These are phyloP conservation scores for Scytalidium sp. DNA, from an alignment of 2,329 filamentous ascomycete genomes.

Conservation along the genomic window DNA sequence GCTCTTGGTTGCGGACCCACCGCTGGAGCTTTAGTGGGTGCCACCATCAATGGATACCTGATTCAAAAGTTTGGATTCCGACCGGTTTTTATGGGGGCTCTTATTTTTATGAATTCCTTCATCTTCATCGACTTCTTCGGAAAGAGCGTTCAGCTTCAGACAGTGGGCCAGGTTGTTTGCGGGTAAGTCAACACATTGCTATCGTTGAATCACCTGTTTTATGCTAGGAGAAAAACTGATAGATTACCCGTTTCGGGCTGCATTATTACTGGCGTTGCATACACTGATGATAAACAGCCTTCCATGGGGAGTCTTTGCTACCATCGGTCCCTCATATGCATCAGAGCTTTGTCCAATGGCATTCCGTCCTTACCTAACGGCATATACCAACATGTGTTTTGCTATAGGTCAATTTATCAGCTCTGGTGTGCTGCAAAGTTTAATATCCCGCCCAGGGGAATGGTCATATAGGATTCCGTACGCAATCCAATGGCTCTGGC, in stretches of 20 bases:
- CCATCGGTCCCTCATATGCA: conserved; percentile 22
- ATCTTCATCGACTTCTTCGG: conserved; percentile 48
- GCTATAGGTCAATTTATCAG: conserved; percentile 42
- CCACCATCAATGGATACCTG: conserved; percentile 32
- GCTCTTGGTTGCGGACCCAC: conserved; percentile 19
- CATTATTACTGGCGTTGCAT: not conserved
- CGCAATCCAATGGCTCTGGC: conserved; percentile 46
- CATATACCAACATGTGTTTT: conserved; percentile 51
- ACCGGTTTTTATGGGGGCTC: conserved; percentile 40
- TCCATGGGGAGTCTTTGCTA: conserved; percentile 48
- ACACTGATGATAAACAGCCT: conserved; percentile 35
- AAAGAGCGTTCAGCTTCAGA: conserved; percentile 29
- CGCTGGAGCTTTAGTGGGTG: conserved; percentile 36
- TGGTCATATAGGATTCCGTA: conserved; percentile 47
- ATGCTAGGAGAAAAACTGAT: too few species aligned
- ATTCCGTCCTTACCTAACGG: conserved; percentile 47
- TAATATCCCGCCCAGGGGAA: conserved; percentile 37
- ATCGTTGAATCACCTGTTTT: not conserved
- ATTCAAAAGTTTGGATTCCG: conserved; percentile 45
- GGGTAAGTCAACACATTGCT: not conserved
- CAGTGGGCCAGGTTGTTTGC: conserved; percentile 1
- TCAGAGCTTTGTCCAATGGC: conserved; percentile 49
- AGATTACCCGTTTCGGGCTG: not conserved
- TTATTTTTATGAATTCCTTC: conserved; percentile 39
- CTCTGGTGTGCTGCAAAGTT: conserved; percentile 40